phyloP scores from a whole-genome alignment of 2,329 filamentous ascomycete genomes.

The Phyllosticta citribraziliensis region DNA sequence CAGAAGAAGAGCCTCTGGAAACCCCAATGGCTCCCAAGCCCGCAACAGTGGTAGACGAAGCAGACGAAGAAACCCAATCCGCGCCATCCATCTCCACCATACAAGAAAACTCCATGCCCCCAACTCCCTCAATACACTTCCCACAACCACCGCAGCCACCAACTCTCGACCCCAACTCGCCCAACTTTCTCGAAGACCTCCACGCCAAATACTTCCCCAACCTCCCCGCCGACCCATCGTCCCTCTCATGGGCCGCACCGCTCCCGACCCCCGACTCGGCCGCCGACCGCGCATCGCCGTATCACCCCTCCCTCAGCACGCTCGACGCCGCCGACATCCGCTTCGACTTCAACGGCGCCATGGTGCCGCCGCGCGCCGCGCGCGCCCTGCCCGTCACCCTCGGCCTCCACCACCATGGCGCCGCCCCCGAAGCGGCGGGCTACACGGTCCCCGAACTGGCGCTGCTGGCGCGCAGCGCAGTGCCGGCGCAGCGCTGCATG shows the following conservation, averaged over 20 bases:
- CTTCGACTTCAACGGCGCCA: conserved; percentile 75
- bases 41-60: conserved; percentile 9
- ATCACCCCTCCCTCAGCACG: conserved; percentile 65
- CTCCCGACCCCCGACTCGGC: conserved; percentile 50
- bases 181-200: conserved; percentile 72
- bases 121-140: conserved; percentile 45
- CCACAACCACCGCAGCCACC: conserved; percentile 47
- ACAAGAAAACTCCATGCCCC: not conserved
- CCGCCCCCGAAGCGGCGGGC: conserved; percentile 84
- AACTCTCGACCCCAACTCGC: conserved; percentile 73
- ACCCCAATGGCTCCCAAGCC: conserved; percentile 6
- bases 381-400: conserved; percentile 64
- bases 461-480: conserved; percentile 66
- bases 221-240: conserved; percentile 72
- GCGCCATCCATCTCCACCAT: not conserved
- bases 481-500: conserved; percentile 79
- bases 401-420: conserved; percentile 87
- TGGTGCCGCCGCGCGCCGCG: conserved; percentile 68
- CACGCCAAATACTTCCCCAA: conserved; percentile 91
- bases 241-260: conserved; percentile 83
- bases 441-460: conserved; percentile 87
- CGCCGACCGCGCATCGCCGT: conserved; percentile 62
- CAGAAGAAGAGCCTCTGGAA: not conserved
- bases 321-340: conserved; percentile 70
- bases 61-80: not conserved